These are phyloP conservation scores for Lecanoromycetidae sp. DNA, from an alignment of 2,329 filamentous ascomycete species.

Conservation along the genomic window DNA sequence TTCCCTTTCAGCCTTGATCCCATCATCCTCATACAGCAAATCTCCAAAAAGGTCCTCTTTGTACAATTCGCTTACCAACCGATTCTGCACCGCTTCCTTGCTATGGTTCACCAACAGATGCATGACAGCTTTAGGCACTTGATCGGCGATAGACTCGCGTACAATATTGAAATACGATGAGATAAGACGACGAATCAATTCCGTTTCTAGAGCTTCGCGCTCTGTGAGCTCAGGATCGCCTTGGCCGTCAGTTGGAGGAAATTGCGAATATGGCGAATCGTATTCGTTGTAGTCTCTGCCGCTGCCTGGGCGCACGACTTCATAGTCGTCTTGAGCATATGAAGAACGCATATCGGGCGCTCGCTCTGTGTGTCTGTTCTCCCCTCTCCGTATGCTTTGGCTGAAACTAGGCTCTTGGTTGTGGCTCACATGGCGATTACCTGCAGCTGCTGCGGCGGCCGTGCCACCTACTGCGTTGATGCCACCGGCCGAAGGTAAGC, in stretches of 20 bases:
- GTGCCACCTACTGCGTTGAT: slow-evolving; percentile 21
- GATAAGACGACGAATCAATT: slow-evolving; percentile 90
- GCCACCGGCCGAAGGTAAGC: slow-evolving; percentile 35
- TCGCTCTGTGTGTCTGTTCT: slow-evolving; percentile 41
- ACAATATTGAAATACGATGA: slow-evolving; percentile 99
- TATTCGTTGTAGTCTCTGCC: slow-evolving; percentile 29
- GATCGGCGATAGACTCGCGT: slow-evolving; percentile 93
- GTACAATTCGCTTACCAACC: slow-evolving; percentile 90
- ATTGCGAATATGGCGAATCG: slow-evolving; percentile 37
- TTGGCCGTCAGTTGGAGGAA: slow-evolving; percentile 22
- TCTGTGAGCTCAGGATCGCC: slow-evolving; percentile 84
- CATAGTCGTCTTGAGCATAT: slow-evolving; percentile 33
- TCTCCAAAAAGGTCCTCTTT: slow-evolving; percentile 84
- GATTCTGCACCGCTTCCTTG: slow-evolving; percentile 95
- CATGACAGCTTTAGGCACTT: slow-evolving; percentile 98
- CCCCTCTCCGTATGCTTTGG: slow-evolving; percentile 66
- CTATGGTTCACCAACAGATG: slow-evolving; percentile 96
- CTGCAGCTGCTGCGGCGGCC: slow-evolving; percentile 19
- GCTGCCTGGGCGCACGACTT: slow-evolving; percentile 12
- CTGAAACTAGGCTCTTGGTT: slow-evolving; percentile 68
- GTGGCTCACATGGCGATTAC: slow-evolving; percentile 62
- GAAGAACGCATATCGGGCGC: slow-evolving; percentile 28
- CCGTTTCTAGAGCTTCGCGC: slow-evolving; percentile 91
- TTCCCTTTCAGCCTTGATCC: slow-evolving; percentile 91
- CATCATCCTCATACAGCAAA: slow-evolving; percentile 92